Evolutionary conservation across 1,139 yeast species (phyloP).

Genomic region (Yamadazyma epiphylla): DNA sequence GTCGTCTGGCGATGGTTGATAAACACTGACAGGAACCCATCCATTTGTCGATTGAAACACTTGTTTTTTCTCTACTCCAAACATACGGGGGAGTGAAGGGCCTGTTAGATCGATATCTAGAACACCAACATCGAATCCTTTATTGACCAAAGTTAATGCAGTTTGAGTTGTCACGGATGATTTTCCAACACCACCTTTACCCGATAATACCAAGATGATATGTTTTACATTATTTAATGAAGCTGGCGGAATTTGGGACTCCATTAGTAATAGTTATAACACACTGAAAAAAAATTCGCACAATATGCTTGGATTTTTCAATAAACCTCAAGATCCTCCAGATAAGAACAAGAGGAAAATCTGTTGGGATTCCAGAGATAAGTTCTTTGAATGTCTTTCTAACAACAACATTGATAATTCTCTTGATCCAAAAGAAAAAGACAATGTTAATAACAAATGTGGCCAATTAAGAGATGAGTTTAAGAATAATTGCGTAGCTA

Average conservation of each 20-base stretch:
- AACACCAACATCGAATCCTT: conserved; percentile 83
- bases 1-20: conserved; percentile 21
- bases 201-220: conserved; percentile 45
- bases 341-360: conserved; percentile 34
- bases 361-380: conserved; percentile 46
- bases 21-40: conserved; percentile 81
- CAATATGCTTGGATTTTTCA: conserved; percentile 4
- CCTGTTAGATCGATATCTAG: conserved; percentile 95
- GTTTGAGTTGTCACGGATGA: conserved; percentile 93
- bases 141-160: conserved; percentile 68
- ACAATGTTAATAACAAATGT: conserved; percentile 32
- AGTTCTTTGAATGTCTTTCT: conserved; percentile 38
- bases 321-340: conserved; percentile 32
- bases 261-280: conserved; percentile 1
- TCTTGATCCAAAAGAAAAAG: conserved; percentile 33
- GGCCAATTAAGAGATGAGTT: conserved; percentile 32
- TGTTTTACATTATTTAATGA: conserved; percentile 67
- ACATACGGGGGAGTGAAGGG: conserved; percentile 95
- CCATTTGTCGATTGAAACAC: conserved; percentile 81
- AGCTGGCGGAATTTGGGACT: conserved; percentile 35
- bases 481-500: conserved; percentile 40
- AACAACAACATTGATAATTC: conserved; percentile 42
- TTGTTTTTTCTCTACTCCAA: conserved; percentile 78
- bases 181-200: conserved; percentile 76
- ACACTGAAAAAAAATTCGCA: conserved; percentile 1